Base-by-base conservation (phyloP, 2,329 filamentous ascomycete species). In the Diaporthe citrichinensis region DNA sequence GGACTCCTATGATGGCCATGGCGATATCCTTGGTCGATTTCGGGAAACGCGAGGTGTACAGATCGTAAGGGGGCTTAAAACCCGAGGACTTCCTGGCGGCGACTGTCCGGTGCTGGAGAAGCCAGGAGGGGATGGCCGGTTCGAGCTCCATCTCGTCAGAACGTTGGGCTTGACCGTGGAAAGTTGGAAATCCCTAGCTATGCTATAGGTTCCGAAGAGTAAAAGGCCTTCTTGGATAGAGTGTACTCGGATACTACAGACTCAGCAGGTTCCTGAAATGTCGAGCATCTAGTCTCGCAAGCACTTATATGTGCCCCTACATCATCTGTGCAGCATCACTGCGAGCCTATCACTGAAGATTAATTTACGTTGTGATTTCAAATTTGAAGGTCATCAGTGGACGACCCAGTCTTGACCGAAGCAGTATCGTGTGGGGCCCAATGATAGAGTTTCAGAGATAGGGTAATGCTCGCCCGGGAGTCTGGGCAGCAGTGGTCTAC, bases 371-470 rank as follows among this genome's bases (percentile, higher is more conserved):
- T 15, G 28, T 34, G 55, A 58, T 58, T 34, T 31, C 55, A 58
- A 34, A 36, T 59, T 23, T n/a, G 31, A 23, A 59, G 57, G 17
- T 14, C 17, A 39, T 59, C 10, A 59, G 57, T 59, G 31, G 31
- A 36, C 31, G 57, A 9, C 57, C 10, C n/a, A 59, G 31, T 36
- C 57, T 55, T n/a, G 57, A 36, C 14, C 31, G 31, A 36, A 6
- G 17, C 31, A 36, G 20, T 59, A 59, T 59, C 20, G 57, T 36
- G 57, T 20, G 57, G 57, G 57, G 57, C 10, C 31, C n/a, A 59
- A 59, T 59, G 57, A 36, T n/a, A n/a, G 31, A 59, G 57, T 59
- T 59, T 39, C 34, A n/a, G 57, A 59, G 57, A 59, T 59, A 59
- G 57, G 57, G 57, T 59, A 59, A 59, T 59, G 57, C 57, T 39